Percentiles rank a stretch among this genome's conserved stretches.
phyloP scores from a whole-genome alignment of 2,329 filamentous ascomycete genomes.

The Hymenoscyphus salicellus region DNA sequence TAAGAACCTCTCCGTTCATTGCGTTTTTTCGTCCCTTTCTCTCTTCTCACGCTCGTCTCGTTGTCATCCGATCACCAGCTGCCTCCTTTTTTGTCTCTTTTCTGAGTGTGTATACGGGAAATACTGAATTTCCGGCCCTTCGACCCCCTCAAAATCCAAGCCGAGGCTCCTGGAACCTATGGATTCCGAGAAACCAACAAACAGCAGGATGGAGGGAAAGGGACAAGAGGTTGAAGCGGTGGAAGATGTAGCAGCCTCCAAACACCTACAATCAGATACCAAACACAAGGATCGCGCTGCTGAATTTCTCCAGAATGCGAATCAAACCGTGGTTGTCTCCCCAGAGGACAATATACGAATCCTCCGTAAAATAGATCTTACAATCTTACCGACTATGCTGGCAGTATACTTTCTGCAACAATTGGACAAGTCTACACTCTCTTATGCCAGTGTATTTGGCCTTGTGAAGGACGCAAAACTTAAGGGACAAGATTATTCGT shows the following conservation, averaged over 20 bases:
- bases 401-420: slow-evolving; percentile 58
- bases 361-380: slow-evolving; percentile 44
- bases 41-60: neutral
- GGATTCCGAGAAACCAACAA: slow-evolving; percentile 9
- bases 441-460: slow-evolving; percentile 50
- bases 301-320: slow-evolving; percentile 19
- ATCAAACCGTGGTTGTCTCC: slow-evolving; percentile 19
- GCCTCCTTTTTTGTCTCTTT: neutral
- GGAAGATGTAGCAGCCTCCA: slow-evolving; percentile 16
- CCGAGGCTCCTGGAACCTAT: neutral
- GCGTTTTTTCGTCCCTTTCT: neutral
- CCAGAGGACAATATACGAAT: slow-evolving; percentile 27
- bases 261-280: slow-evolving; percentile 6
- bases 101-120: neutral
- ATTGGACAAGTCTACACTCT: slow-evolving; percentile 38
- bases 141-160: neutral
- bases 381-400: slow-evolving; percentile 50
- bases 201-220: neutral
- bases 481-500: slow-evolving; percentile 50
- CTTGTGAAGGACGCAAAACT: slow-evolving; percentile 47
- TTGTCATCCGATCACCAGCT: neutral
- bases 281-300: slow-evolving; percentile 22
- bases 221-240: slow-evolving; percentile 15
- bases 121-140: neutral
- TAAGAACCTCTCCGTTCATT: neutral